These are phyloP conservation scores for Fusarium oxysporum DNA, from an alignment of 2,329 filamentous ascomycete genomes.

Conservation along the genomic window DNA sequence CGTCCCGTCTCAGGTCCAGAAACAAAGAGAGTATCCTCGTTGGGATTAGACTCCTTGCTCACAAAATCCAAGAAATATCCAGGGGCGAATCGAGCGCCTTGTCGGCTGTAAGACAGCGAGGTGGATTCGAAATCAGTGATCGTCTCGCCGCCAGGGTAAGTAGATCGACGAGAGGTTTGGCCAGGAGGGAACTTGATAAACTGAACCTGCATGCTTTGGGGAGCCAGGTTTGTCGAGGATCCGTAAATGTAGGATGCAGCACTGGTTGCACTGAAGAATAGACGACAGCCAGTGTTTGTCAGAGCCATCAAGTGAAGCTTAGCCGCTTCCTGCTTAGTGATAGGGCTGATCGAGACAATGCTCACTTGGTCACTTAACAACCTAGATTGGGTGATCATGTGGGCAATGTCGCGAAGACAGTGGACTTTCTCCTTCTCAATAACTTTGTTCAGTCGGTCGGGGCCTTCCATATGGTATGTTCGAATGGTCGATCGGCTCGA, in stretches of 20 bases:
- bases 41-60: slow-evolving; percentile 69
- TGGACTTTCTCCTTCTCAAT: slow-evolving; percentile 73
- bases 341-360: slow-evolving; percentile 88
- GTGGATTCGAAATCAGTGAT: slow-evolving; percentile 62
- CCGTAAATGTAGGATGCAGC: slow-evolving; percentile 75
- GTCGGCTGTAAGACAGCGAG: slow-evolving; percentile 61
- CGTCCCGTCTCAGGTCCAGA: slow-evolving; percentile 89
- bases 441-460: slow-evolving; percentile 70
- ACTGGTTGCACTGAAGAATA: slow-evolving; percentile 91
- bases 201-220: slow-evolving; percentile 97
- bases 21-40: slow-evolving; percentile 79
- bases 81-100: slow-evolving; percentile 77
- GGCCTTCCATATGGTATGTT: slow-evolving; percentile 85
- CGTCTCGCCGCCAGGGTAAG: slow-evolving; percentile 52
- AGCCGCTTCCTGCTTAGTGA: slow-evolving; percentile 81
- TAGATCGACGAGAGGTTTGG: slow-evolving; percentile 45
- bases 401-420: slow-evolving; percentile 79
- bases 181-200: slow-evolving; percentile 93
- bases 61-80: slow-evolving; percentile 93
- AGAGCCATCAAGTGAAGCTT: slow-evolving; percentile 91
- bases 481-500: slow-evolving; percentile 90
- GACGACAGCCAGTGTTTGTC: slow-evolving; percentile 88
- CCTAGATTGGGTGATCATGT: slow-evolving; percentile 81
- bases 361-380: slow-evolving; percentile 76
- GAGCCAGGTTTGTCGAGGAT: slow-evolving; percentile 71